phyloP scores from a whole-genome alignment of 352 stramenopile species.

The Phytophthora boehmeriae region DNA sequence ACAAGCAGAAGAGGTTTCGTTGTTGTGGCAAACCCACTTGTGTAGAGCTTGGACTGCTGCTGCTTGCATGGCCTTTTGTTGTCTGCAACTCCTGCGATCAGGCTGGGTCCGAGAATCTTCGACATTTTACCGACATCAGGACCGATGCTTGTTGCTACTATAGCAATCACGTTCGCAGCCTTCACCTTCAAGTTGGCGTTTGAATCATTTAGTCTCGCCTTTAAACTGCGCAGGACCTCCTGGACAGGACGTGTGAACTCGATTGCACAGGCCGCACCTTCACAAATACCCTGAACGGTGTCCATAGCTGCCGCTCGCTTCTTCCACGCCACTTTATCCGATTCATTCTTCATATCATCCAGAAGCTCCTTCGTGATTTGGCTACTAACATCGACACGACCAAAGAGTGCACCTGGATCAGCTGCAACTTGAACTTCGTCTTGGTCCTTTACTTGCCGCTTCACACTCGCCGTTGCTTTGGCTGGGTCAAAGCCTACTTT shows the following conservation, averaged over 20 bases:
- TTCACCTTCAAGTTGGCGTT: slow-evolving; percentile 91
- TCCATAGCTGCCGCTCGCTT: slow-evolving; percentile 86
- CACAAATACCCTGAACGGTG: slow-evolving; percentile 76
- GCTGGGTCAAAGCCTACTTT: slow-evolving; percentile 78
- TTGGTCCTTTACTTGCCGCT: slow-evolving; percentile 73
- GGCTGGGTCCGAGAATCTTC: slow-evolving; percentile 71
- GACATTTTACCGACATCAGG: slow-evolving; percentile 82
- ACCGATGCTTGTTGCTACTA: slow-evolving; percentile 77
- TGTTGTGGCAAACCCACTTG: slow-evolving; percentile 85
- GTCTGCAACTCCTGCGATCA: slow-evolving; percentile 78
- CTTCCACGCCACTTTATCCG: slow-evolving; percentile 87
- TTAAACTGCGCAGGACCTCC: slow-evolving; percentile 77
- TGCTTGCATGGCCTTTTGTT: slow-evolving; percentile 91
- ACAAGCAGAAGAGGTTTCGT: slow-evolving; percentile 61
- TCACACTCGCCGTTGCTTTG: slow-evolving; percentile 57
- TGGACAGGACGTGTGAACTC: slow-evolving; percentile 85
- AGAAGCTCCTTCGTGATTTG: slow-evolving; percentile 90
- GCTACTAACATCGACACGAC: slow-evolving; percentile 73
- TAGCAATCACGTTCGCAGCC: slow-evolving; percentile 80
- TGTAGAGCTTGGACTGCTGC: slow-evolving; percentile 79
- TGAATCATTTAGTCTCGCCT: slow-evolving; percentile 80
- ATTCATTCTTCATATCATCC: slow-evolving; percentile 85
- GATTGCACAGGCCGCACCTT: slow-evolving; percentile 74
- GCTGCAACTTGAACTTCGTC: slow-evolving; percentile 50
- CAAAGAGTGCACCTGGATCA: slow-evolving; percentile 68